Percentiles rank a stretch among this genome's conserved stretches.
Evolutionary conservation across 148 eudicot genomes (phyloP).

Genomic region (Cornus suecica): DNA sequence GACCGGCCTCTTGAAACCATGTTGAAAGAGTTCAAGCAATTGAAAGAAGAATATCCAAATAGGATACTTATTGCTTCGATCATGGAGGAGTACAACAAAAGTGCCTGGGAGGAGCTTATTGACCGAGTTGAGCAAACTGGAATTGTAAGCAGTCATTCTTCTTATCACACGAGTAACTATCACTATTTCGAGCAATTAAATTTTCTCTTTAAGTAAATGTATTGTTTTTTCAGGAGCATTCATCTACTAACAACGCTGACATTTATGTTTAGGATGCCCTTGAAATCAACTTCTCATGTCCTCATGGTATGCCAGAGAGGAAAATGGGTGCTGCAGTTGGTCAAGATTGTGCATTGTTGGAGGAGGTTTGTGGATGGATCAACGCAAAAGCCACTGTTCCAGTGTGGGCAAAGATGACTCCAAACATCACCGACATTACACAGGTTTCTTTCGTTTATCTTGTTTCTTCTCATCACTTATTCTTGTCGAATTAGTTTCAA

Average conservation of each 20-base stretch:
- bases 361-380: conserved; percentile 90
- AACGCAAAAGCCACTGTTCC: conserved; percentile 95
- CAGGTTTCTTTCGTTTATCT: conserved; percentile 46
- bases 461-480: not conserved
- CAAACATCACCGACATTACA: conserved; percentile 87
- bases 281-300: conserved; percentile 95
- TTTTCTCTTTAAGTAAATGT: not conserved
- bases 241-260: conserved; percentile 11
- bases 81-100: conserved; percentile 93
- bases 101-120: conserved; percentile 96
- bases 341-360: conserved; percentile 83
- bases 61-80: conserved; percentile 91
- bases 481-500: not conserved
- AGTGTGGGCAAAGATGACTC: conserved; percentile 99
- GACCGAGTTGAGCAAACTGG: conserved; percentile 97
- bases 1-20: conserved; percentile 97
- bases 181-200: not conserved
- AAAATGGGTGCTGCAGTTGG: conserved; percentile 99
- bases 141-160: conserved; percentile 46
- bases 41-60: conserved; percentile 96
- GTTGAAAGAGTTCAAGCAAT: conserved; percentile 82
- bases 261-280: conserved; percentile 64
- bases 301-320: conserved; percentile 99
- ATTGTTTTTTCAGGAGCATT: not conserved
- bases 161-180: not conserved